Base-by-base conservation (phyloP, 371 early-diverging fungal genomes). In the Mortierella sp. region DNA sequence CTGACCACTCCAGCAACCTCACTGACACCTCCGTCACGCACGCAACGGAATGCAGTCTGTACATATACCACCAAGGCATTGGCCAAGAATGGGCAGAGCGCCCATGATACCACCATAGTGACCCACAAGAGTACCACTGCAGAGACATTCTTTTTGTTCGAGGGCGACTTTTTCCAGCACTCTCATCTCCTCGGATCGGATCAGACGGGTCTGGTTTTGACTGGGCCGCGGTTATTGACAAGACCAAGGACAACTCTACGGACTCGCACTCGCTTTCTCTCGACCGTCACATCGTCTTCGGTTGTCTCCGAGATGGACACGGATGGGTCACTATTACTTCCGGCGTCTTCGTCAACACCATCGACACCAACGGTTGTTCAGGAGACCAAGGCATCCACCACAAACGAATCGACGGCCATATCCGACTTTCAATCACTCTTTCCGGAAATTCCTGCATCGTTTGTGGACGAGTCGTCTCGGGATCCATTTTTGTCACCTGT, bases 391-490 rank as follows among this genome's bases (percentile, higher is more conserved):
- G 42, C 70, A 42, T 24, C 24, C 5, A 71, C 71, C 26, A 34
- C 48, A 8, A 70, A 73, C 14, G 76, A 80, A 19, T 50, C 80
- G 34, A 10, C 74, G 0, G 1, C 70, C 21, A 54, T 65, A 31
- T 60, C 85, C 44, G 77, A 81, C 65, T 79, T 81, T 44, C 77
- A 79, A 21, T 68, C 79, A 31, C 47, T 84, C 24, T 84, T 84
- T 57, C 82, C 85, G 26, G 77, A 74, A 14, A 79, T 76, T 26
- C 78, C 72, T 47, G 74, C 48, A n/a, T 80, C 81, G 2, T 78
- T 72, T 38, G 57, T 68, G 42, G 76, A 78, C 19, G 45, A 75
- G 16, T 71, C 74, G 24, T 52, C 73, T 57, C 75, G 68, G 38
- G 48, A 81, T 52, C 75, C 74, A 24, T 74, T 76, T 28, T 24